Conservation (phyloP, 192 early-diverging fungal species). For the Coemansia sp. region DNA sequence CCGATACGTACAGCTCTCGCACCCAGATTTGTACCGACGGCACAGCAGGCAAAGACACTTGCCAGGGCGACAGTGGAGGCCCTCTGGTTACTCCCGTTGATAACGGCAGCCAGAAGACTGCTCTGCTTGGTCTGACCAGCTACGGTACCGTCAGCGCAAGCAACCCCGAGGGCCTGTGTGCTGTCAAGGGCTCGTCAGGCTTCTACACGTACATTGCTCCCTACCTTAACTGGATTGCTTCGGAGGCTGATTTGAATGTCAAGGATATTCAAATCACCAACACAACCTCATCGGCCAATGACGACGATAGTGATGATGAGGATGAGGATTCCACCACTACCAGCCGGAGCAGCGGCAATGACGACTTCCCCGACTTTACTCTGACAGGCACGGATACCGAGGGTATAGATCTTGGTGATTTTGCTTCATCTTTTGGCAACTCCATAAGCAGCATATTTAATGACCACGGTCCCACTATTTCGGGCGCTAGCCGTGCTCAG, state of each 20-base stretch:
- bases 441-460: no score
- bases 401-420: neutral
- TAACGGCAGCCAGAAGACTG: conserved; percentile 7
- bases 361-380: no score
- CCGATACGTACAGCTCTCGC: conserved; percentile 4
- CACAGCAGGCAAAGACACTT: conserved; percentile 39
- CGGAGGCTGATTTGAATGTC: conserved; percentile 12
- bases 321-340: neutral
- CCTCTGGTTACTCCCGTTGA: conserved; percentile 30
- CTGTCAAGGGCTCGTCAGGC: conserved; percentile 20
- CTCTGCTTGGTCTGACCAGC: conserved; percentile 40
- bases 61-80: conserved; percentile 48
- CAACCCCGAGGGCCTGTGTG: conserved; percentile 32
- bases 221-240: conserved; percentile 41
- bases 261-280: conserved; percentile 16
- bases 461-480: neutral
- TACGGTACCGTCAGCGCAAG: conserved; percentile 21
- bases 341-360: neutral
- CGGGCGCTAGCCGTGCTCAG: neutral
- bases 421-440: no score
- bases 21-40: conserved; percentile 47
- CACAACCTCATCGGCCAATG: conserved; percentile 10
- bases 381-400: no score
- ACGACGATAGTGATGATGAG: neutral
- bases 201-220: conserved; percentile 44